Percentiles rank a stretch among this genome's conserved stretches.
Conservation (phyloP, 1,284 basidiomycete genomes). For the Irpex sp. region DNA sequence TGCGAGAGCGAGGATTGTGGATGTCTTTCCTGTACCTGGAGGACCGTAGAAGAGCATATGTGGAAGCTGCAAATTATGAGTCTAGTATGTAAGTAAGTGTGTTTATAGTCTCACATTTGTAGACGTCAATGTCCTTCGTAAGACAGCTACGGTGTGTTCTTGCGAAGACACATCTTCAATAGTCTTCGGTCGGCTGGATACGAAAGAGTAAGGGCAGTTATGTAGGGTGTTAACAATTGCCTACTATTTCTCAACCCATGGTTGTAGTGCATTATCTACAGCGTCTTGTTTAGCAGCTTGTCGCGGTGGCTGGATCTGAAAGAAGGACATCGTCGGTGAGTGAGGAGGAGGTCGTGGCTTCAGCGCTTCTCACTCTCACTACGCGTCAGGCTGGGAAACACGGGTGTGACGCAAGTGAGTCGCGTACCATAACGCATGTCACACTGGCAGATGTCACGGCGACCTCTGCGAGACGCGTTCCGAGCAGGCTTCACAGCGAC, state of each 20-base stretch:
- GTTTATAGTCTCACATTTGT: constrained; percentile 86
- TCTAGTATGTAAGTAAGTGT: no score
- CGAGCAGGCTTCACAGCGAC: constrained; percentile 2
- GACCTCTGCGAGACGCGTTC: constrained; percentile 4
- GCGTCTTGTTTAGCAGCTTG: constrained; percentile 33
- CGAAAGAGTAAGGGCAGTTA: neutral
- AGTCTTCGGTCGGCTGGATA: constrained; percentile 84
- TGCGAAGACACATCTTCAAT: constrained; percentile 98
- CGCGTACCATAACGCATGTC: constrained; percentile 9
- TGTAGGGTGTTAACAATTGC: neutral
- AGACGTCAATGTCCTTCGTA: constrained; percentile 86
- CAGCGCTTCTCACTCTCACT: neutral
- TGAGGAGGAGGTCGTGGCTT: neutral
- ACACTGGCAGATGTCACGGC: constrained; percentile 3
- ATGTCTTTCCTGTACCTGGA: constrained; percentile 98
- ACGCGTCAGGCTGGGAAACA: neutral
- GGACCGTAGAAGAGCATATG: constrained; percentile 99
- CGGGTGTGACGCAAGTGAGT: constrained; percentile 8
- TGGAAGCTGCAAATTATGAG: no score
- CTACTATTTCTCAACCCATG: constrained; percentile 99
- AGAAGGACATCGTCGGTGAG: constrained; percentile 40
- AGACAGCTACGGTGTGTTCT: constrained; percentile 91
- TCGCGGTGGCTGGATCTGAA: constrained; percentile 41
- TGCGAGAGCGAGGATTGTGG: constrained; percentile 92
- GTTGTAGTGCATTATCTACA: constrained; percentile 67